phyloP scores from a whole-genome alignment of 2,329 filamentous ascomycete genomes.

The Ceratocystiopsis sp. region DNA sequence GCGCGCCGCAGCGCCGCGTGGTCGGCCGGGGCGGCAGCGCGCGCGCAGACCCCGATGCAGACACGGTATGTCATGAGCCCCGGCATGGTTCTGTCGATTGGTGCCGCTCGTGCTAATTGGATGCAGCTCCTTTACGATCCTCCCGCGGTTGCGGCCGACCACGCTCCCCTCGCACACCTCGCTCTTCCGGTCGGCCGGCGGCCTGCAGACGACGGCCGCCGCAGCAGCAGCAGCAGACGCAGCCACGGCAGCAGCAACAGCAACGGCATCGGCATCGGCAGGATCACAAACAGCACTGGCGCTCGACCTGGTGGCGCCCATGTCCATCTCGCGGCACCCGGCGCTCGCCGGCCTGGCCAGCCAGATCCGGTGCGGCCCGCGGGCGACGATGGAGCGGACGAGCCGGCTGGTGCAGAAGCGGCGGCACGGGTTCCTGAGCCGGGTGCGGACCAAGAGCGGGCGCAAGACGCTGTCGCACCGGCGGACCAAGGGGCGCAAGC shows the following conservation, averaged over 20 bases:
- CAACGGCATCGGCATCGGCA: too few relatives aligned
- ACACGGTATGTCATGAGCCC: too few relatives aligned
- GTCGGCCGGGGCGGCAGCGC: too few relatives aligned
- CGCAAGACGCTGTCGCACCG: slow-evolving; percentile 34
- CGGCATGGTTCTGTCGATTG: too few relatives aligned
- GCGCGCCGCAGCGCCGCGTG: too few relatives aligned
- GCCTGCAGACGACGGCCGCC: not conserved
- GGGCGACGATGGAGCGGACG: slow-evolving; percentile 37
- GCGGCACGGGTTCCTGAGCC: slow-evolving; percentile 37
- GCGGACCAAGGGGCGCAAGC: slow-evolving; percentile 32
- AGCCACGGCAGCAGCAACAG: slow-evolving; percentile 1
- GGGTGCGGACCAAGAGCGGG: slow-evolving; percentile 32
- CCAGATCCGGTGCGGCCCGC: slow-evolving; percentile 41
- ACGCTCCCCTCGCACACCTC: slow-evolving; percentile 5
- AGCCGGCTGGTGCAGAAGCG: slow-evolving; percentile 42
- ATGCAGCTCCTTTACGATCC: slow-evolving; percentile 15
- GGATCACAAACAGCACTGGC: too few relatives aligned
- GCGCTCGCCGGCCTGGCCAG: slow-evolving; percentile 23
- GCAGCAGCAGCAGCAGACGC: slow-evolving; percentile 7
- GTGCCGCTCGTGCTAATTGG: not conserved
- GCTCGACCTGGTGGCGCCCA: slow-evolving; percentile 26
- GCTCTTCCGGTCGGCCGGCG: slow-evolving; percentile 5
- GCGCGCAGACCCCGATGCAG: too few relatives aligned
- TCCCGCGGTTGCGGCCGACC: slow-evolving; percentile 8
- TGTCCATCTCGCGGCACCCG: slow-evolving; percentile 33